Percentiles rank a stretch among this genome's conserved stretches.
Conservation (phyloP, 2,329 filamentous ascomycete genomes). For the Coccinonectria pachysandricola region DNA sequence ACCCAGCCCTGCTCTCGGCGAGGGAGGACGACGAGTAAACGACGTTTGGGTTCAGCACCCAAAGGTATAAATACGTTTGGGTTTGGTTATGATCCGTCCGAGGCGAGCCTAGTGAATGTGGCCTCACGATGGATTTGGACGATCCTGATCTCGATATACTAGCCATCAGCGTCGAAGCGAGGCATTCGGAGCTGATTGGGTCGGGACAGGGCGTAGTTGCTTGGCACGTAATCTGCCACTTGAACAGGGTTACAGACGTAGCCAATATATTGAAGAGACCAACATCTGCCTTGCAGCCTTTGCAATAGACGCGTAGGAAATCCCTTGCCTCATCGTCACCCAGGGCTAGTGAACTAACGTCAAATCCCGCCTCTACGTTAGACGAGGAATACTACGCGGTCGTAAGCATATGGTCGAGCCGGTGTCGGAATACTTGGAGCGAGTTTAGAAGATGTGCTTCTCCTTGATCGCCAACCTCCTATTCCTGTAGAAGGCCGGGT, state of each 20-base stretch:
- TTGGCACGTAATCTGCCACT: conserved; percentile 43
- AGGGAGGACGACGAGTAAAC: conserved; percentile 35
- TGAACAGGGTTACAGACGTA: conserved; percentile 41
- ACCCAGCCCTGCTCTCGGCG: conserved; percentile 25
- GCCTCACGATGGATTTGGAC: conserved; percentile 44
- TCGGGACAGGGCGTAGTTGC: conserved; percentile 12
- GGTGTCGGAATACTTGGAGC: too few species aligned
- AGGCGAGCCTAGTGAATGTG: conserved; percentile 12
- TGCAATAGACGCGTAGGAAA: conserved; percentile 34
- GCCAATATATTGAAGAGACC: conserved; percentile 37
- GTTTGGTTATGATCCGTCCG: conserved; percentile 2
- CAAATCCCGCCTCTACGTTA: conserved; percentile 20
- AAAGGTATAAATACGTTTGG: conserved; percentile 33
- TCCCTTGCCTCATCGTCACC: conserved; percentile 13
- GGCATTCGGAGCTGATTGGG: conserved; percentile 38
- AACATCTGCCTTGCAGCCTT: conserved; percentile 33
- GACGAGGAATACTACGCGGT: conserved; percentile 28
- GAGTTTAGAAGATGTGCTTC: conserved; percentile 41
- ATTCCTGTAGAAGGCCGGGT: conserved; percentile 38
- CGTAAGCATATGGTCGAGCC: conserved; percentile 16
- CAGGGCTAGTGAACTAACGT: conserved; percentile 19
- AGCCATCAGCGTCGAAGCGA: conserved; percentile 42
- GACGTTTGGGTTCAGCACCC: conserved; percentile 47
- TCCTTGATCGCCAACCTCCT: conserved; percentile 37
- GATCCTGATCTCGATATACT: conserved; percentile 46